These are phyloP conservation scores for Gyrodon lividus DNA, from an alignment of 768 basidiomycete genomes.

Conservation along the genomic window DNA sequence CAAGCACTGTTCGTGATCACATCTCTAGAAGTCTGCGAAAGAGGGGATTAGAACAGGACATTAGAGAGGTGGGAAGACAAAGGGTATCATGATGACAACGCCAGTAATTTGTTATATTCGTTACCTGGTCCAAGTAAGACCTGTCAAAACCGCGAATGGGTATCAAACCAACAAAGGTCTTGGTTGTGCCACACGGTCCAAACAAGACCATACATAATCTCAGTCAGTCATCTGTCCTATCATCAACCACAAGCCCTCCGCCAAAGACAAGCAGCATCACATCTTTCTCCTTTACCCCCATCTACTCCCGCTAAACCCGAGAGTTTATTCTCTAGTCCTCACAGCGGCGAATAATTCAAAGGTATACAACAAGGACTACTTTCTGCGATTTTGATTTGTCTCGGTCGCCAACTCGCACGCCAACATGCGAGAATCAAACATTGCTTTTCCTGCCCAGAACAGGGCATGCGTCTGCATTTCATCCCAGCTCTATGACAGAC, in stretches of 20 bases:
- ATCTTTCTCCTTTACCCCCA: conserved; percentile 10
- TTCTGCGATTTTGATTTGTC: conserved; percentile 20
- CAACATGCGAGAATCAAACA: conserved; percentile 91
- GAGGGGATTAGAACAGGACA: no score
- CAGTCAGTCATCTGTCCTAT: conserved; percentile 30
- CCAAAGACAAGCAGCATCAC: conserved; percentile 15
- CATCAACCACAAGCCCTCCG: conserved; percentile 30
- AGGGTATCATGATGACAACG: no score
- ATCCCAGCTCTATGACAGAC: conserved; percentile 89
- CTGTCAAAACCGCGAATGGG: no score
- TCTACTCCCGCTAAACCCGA: background rate
- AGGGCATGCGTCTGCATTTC: conserved; percentile 94
- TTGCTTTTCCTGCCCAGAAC: conserved; percentile 92
- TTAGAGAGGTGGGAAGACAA: no score
- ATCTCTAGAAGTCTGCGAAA: no score
- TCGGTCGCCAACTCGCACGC: conserved; percentile 18
- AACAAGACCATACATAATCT: conserved; percentile 30
- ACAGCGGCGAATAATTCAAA: background rate
- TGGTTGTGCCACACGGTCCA: conserved; percentile 31
- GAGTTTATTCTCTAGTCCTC: background rate
- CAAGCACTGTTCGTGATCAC: no score
- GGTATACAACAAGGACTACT: conserved; percentile 2
- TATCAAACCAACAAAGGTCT: no score
- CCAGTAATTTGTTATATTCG: no score
- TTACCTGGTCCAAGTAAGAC: no score